Base-by-base conservation (phyloP, 352 stramenopile genomes). In the Globisporangium splendens region DNA sequence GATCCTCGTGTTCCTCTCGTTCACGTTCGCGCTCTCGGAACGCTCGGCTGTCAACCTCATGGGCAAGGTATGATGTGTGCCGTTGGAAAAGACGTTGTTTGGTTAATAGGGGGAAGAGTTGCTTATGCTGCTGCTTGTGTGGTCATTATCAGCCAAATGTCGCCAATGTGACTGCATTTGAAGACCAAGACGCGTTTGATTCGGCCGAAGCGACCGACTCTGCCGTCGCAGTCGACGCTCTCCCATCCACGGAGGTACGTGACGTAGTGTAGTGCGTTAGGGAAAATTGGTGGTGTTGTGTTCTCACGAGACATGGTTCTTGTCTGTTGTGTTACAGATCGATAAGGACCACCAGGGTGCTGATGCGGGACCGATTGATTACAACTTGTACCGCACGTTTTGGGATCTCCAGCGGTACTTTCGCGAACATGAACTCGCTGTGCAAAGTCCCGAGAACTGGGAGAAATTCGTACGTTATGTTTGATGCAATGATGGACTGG, bases 351-450 rank as follows among this genome's bases (percentile, higher is more conserved):
- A 72, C 33, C 69, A 64, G 39, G 22, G 49, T 6, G 24, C 59
- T 1, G 79, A 88, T 35, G 69, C 70, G 1, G 70, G 71, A 0
- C 83, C 83, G 12, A 89, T 97, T 42, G 84, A 97, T 61, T 97
- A 97, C 70, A 91, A 91, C 41, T 63, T 97, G 50, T 97, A 97
- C 66, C 75, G 80, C 44, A 92, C 85, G 31, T 97, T 97, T 63
- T 97, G 90, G 90, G 75, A 89, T 17, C 72, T 97, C 11, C 90
- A 97, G 65, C 77, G 85, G 13, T 94, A 91, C 60, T 95, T 93
- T 53, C 77, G 86, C 13, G 77, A 94, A 33, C 83, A 93, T 58
- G 66, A 77, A 20, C 59, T 90, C n/a, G 80, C 74, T 1, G 74
- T 66, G 4, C 76, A 88, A 47, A 89, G 70, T 48, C 69, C 74